These are phyloP conservation scores for Galeopsis tetrahit DNA, from an alignment of 257 asterid species.

Conservation along the genomic window DNA sequence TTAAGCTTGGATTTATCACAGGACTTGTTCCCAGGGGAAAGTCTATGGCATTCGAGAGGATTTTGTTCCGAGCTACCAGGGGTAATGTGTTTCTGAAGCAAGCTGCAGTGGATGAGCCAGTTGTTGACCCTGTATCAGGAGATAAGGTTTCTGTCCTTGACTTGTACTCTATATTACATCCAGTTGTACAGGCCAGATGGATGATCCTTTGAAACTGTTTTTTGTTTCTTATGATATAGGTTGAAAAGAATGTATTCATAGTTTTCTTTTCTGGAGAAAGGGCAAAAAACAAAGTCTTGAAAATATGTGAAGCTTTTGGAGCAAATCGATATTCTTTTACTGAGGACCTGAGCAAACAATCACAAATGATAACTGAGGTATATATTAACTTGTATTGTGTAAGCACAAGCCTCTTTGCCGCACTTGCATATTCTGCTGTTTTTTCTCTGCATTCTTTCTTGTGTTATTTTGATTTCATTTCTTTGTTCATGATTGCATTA, in stretches of 20 bases:
- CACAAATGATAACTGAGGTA: slow-evolving; percentile 85
- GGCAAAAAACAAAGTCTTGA: slow-evolving; percentile 82
- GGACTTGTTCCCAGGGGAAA: slow-evolving; percentile 96
- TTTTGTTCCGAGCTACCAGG: slow-evolving; percentile 97
- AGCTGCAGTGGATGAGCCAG: slow-evolving; percentile 75
- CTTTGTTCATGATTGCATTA: slow-evolving; percentile 8
- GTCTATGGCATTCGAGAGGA: slow-evolving; percentile 95
- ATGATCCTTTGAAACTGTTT: slow-evolving; percentile 22
- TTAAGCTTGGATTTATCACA: slow-evolving; percentile 80
- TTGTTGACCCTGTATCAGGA: slow-evolving; percentile 89
- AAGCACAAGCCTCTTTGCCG: not conserved
- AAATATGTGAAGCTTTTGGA: slow-evolving; percentile 99
- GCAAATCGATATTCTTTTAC: slow-evolving; percentile 86
- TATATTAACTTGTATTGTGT: slow-evolving; percentile 1
- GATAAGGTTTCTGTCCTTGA: slow-evolving; percentile 69
- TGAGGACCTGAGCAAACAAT: slow-evolving; percentile 81
- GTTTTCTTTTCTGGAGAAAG: slow-evolving; percentile 98
- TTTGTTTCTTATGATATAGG: slow-evolving; percentile 52
- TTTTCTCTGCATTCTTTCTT: slow-evolving; percentile 15
- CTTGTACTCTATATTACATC: slow-evolving; percentile 10
- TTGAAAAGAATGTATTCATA: slow-evolving; percentile 87
- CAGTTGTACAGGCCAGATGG: slow-evolving; percentile 18
- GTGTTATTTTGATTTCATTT: slow-evolving; percentile 17
- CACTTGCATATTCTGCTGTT: not conserved
- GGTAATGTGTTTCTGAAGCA: slow-evolving; percentile 93